Conservation (phyloP, 176 grass and related monocot genomes). For the Hyparrhenia diplandra region DNA sequence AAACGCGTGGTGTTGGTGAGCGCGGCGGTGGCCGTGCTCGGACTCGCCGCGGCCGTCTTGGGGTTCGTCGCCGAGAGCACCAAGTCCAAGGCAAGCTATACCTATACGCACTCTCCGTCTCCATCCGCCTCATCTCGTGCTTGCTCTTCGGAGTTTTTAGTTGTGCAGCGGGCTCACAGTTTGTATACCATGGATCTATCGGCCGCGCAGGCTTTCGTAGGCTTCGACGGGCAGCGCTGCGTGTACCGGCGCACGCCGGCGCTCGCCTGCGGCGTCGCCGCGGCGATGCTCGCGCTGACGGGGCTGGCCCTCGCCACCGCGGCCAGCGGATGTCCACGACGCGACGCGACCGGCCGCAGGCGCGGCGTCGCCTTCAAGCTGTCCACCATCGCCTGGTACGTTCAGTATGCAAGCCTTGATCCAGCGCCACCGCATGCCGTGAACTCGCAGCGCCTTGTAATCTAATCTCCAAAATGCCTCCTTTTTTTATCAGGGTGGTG, state of each 20-base stretch:
- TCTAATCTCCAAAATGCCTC: too few species aligned
- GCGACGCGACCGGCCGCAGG: neutral
- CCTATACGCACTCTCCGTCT: neutral
- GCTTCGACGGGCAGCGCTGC: neutral
- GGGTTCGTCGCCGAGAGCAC: conserved; percentile 21
- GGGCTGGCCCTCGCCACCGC: neutral
- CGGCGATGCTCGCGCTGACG: conserved; percentile 15
- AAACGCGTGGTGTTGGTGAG: conserved; percentile 9
- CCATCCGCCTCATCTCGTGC: neutral
- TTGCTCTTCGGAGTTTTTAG: neutral
- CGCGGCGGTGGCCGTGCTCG: conserved; percentile 21
- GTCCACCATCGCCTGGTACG: neutral
- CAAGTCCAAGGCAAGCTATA: conserved; percentile 17
- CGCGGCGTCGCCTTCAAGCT: neutral
- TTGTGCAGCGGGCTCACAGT: neutral
- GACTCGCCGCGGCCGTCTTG: neutral
- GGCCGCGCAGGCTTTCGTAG: neutral
- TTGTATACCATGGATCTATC: neutral
- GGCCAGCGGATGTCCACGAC: conserved; percentile 22
- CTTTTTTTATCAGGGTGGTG: too few species aligned
- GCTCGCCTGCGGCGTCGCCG: conserved; percentile 10
- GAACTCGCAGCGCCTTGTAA: too few species aligned
- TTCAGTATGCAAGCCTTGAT: neutral
- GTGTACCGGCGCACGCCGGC: conserved; percentile 29
- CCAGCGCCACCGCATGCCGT: too few species aligned